Evolutionary conservation across 2,329 filamentous ascomycete genomes (phyloP).

Genomic region (Aspergillus sp.): DNA sequence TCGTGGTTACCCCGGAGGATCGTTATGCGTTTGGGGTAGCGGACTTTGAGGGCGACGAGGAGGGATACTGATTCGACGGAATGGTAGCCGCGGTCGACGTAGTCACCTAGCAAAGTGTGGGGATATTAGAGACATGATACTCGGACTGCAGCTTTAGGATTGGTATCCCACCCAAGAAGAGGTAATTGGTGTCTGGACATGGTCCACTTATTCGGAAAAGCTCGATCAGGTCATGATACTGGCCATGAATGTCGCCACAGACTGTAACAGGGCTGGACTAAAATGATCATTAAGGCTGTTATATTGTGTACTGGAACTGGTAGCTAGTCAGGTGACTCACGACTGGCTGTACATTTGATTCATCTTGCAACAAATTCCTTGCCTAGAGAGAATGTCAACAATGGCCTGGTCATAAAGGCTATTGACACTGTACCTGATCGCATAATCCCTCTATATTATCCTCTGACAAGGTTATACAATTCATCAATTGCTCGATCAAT

Average conservation of each 20-base stretch:
- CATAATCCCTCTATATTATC: too few species aligned
- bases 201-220: conserved; percentile 98
- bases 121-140: conserved; percentile 6
- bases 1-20: conserved; percentile 99
- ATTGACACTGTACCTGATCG: too few species aligned
- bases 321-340: conserved; percentile 57
- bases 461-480: too few species aligned
- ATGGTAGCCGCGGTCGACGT: conserved; percentile 98
- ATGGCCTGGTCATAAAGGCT: too few species aligned
- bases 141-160: too few species aligned
- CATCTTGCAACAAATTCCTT: conserved; percentile 92
- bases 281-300: background rate
- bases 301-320: conserved; percentile 1
- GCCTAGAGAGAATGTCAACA: conserved; percentile 57
- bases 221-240: conserved; percentile 99
- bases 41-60: conserved; percentile 93
- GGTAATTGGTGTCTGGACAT: conserved; percentile 97
- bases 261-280: conserved; percentile 98
- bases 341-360: conserved; percentile 98
- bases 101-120: conserved; percentile 68
- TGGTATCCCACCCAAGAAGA: conserved; percentile 82
- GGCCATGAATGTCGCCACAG: conserved; percentile 97
- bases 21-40: conserved; percentile 96
- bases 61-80: conserved; percentile 97
- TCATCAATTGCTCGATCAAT: too few species aligned